These are phyloP conservation scores for Dianthus caryophyllus DNA, from an alignment of 148 eudicot genomes.

Conservation along the genomic window DNA sequence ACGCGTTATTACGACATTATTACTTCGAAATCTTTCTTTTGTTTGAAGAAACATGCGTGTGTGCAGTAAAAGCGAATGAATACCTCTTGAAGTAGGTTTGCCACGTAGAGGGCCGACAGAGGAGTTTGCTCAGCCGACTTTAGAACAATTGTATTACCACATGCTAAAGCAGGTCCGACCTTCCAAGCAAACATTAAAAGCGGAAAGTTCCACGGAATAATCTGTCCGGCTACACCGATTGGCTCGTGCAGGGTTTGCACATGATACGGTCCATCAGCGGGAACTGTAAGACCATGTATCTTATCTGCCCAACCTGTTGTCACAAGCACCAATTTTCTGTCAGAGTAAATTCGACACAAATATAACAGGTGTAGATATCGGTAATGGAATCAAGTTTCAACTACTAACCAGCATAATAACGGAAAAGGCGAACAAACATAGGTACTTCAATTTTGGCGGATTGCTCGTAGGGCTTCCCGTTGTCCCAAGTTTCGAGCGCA, in stretches of 20 bases:
- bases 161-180: constrained; percentile 63
- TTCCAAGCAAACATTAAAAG: constrained; percentile 69
- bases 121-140: constrained; percentile 67
- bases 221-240: constrained; percentile 59
- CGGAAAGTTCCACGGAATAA: constrained; percentile 69
- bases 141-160: constrained; percentile 49
- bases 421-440: constrained; percentile 51
- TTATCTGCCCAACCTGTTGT: constrained; percentile 62
- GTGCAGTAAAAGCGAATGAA: background rate
- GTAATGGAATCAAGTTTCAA: background rate
- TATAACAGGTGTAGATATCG: background rate
- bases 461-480: constrained; percentile 67
- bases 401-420: constrained; percentile 66
- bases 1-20: background rate
- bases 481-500: constrained; percentile 81
- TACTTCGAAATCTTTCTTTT: background rate
- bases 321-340: background rate
- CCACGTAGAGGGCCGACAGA: constrained; percentile 49
- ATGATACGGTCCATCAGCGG: constrained; percentile 51
- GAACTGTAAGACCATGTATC: constrained; percentile 65
- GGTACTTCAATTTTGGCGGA: constrained; percentile 58
- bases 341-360: background rate
- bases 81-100: constrained; percentile 58
- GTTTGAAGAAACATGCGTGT: background rate
- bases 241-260: constrained; percentile 55